A percentile compares a stretch with the other conserved stretches of the same genome.
Evolutionary conservation across 306 rosid genomes (phyloP).

Genomic region (Inga leiocalycina): DNA sequence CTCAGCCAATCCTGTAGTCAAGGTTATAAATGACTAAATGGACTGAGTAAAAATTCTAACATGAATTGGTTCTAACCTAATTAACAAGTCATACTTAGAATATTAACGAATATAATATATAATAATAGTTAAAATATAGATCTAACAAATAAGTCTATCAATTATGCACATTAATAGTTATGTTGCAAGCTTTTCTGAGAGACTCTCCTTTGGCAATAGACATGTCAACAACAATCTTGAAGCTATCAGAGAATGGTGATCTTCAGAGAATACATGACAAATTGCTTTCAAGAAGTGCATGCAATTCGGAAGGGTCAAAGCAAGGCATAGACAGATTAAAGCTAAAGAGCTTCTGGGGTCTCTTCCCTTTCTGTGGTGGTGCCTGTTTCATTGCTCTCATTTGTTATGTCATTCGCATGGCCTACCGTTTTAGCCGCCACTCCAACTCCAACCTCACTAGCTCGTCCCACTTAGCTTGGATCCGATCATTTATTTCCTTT

Average conservation of each 20-base stretch:
- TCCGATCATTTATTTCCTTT: slow-evolving; percentile 67
- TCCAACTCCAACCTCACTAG: not conserved
- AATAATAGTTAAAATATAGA: too few species aligned
- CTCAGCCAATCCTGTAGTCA: too few species aligned
- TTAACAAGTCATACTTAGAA: too few species aligned
- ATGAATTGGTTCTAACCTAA: too few species aligned
- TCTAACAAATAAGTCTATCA: not conserved
- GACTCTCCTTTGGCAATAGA: slow-evolving; percentile 83
- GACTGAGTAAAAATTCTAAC: too few species aligned
- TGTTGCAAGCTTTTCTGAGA: slow-evolving; percentile 60
- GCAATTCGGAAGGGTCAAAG: slow-evolving; percentile 64
- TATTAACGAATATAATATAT: too few species aligned
- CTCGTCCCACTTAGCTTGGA: slow-evolving; percentile 37
- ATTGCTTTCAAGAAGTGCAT: slow-evolving; percentile 69
- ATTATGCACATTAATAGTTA: not conserved
- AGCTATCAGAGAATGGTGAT: slow-evolving; percentile 71
- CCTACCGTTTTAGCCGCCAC: slow-evolving; percentile 53
- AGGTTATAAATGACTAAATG: too few species aligned
- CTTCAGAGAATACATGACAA: slow-evolving; percentile 81
- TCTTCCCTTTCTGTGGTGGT: slow-evolving; percentile 57
- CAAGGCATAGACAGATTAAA: slow-evolving; percentile 60
- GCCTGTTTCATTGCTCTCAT: slow-evolving; percentile 66
- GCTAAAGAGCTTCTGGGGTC: slow-evolving; percentile 71
- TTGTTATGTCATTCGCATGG: slow-evolving; percentile 46
- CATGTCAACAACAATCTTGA: slow-evolving; percentile 68